Evolutionary conservation across 768 basidiomycete species (phyloP).

Genomic region (Boletus barrowsii): DNA sequence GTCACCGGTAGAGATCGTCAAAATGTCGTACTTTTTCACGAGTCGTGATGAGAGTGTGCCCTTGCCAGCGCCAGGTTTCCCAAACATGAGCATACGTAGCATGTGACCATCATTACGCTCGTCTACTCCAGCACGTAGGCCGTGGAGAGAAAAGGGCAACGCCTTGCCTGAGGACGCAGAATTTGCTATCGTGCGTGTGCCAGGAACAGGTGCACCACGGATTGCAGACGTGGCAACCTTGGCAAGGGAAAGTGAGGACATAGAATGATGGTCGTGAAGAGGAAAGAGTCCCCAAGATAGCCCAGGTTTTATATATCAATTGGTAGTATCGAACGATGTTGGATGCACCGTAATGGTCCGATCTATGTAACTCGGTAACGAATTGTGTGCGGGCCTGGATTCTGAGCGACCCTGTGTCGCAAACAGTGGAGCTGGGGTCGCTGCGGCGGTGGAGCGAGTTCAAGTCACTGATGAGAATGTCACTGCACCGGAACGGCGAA

Average conservation of each 20-base stretch:
- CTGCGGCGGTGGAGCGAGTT: background rate
- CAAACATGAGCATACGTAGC: slow-evolving; percentile 55
- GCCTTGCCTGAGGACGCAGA: slow-evolving; percentile 38
- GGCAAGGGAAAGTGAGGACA: slow-evolving; percentile 18
- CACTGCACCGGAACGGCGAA: too few species aligned
- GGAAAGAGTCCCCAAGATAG: background rate
- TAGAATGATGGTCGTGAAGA: slow-evolving; percentile 3
- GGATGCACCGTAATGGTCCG: slow-evolving; percentile 2
- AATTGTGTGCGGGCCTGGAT: background rate
- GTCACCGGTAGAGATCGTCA: slow-evolving; percentile 80
- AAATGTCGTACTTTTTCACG: slow-evolving; percentile 75
- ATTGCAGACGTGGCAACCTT: slow-evolving; percentile 11
- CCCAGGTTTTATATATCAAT: slow-evolving; percentile 18
- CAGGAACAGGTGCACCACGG: slow-evolving; percentile 9
- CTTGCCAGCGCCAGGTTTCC: slow-evolving; percentile 73
- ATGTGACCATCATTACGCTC: slow-evolving; percentile 20
- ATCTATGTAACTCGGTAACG: slow-evolving; percentile 1
- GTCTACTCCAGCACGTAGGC: slow-evolving; percentile 33
- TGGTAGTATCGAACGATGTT: slow-evolving; percentile 15
- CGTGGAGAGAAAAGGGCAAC: slow-evolving; percentile 50
- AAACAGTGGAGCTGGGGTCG: background rate
- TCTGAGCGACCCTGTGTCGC: background rate
- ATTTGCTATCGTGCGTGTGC: slow-evolving; percentile 27
- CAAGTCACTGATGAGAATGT: background rate
- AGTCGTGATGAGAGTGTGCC: slow-evolving; percentile 78